Base-by-base conservation (phyloP, 352 stramenopile species). In the Phytophthora agathidicida region DNA sequence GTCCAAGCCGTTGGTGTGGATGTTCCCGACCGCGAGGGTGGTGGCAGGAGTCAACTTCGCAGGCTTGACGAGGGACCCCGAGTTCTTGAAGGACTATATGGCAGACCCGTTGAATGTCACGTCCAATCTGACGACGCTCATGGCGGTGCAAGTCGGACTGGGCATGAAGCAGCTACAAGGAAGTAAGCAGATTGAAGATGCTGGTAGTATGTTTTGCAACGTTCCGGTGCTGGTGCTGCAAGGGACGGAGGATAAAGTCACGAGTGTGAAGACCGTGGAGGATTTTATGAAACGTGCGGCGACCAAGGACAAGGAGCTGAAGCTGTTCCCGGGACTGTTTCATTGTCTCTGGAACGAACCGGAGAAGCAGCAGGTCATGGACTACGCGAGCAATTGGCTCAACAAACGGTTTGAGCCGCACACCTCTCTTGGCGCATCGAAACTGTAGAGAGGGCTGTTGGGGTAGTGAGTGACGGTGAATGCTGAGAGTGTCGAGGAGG, bases 301-400 rank as follows among this genome's bases (percentile, higher is more conserved):
- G 0, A 80, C 45, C 39, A 52, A 27, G 3, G 79, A 90, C 73
- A 92, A 92, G 59, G 62, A 77, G 35, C 69, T 90, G 42, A 77
- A 75, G 55, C 20, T 83, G 11, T 80, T 92, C 26, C 60, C 74
- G 2, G 80, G 70, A 1, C 48, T 75, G 10, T 90, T 70, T 46
- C 80, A 92, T 22, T 69, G 70, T 24, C 56, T 90, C 4, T 88
- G 80, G 51, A 74, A 90, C 31, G 83, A 92, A 47, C 73, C 73
- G 1, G 77, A 90, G 43, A 73, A 75, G 13, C 71, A 87, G 11
- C 43, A 68, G 2, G 80, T 88, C n/a, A 52, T 88, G 17, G 45
- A 67, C 4, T 58, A 68, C 26, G 39, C 86, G 10, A 52, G 45
- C 35, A 38, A 55, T 26, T 93, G 83, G 83, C 66, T 92, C 13